phyloP scores from a whole-genome alignment of 2,329 filamentous ascomycete genomes.

The Ophiosphaerella herpotricha region DNA sequence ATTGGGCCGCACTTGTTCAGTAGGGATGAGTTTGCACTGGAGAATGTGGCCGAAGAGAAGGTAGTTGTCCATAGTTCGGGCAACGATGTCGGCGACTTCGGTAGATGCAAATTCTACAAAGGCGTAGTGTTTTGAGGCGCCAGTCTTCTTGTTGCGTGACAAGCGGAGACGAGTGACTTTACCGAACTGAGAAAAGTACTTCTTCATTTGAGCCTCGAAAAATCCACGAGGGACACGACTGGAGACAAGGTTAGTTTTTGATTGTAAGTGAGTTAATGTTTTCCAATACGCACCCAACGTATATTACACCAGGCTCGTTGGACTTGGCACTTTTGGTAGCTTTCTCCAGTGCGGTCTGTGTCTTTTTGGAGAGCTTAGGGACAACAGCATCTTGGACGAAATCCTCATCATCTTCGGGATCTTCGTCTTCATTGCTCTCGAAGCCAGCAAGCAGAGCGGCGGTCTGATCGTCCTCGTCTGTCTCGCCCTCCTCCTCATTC shows the following conservation, averaged over 20 bases:
- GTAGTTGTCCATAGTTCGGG: constrained; percentile 97
- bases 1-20: constrained; percentile 76
- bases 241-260: constrained; percentile 8
- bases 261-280: background rate
- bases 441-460: constrained; percentile 58
- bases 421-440: constrained; percentile 52
- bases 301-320: constrained; percentile 76
- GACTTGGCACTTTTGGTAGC: constrained; percentile 56
- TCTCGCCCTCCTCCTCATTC: constrained; percentile 23
- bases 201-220: constrained; percentile 93
- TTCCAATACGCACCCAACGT: constrained; percentile 66
- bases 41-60: constrained; percentile 92
- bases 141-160: constrained; percentile 89
- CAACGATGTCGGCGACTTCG: constrained; percentile 87
- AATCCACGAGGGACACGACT: constrained; percentile 89
- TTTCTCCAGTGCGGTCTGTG: constrained; percentile 53
- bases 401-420: constrained; percentile 40
- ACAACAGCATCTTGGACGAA: constrained; percentile 44
- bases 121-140: constrained; percentile 88
- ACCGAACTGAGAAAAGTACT: constrained; percentile 94
- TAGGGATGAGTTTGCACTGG: constrained; percentile 79
- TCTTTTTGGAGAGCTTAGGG: constrained; percentile 32
- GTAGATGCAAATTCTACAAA: constrained; percentile 84
- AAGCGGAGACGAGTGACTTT: constrained; percentile 77
- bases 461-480: constrained; percentile 53